Base-by-base conservation (phyloP, 2,329 filamentous ascomycete species). In the Fusarium sacchari region DNA sequence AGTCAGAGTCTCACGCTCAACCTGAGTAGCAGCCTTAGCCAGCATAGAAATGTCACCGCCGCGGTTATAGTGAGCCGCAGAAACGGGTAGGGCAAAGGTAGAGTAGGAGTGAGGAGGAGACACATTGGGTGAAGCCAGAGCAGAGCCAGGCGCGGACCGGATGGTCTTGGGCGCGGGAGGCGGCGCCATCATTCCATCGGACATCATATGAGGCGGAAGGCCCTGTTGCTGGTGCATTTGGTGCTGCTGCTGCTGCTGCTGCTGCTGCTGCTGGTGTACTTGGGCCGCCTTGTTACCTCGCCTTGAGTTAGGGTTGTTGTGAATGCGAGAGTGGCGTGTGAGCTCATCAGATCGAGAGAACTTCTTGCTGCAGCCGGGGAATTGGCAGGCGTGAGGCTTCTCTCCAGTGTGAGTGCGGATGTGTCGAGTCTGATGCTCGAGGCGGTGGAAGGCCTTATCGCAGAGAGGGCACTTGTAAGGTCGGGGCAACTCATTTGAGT, bases 401-500 rank as follows among this genome's bases (percentile, higher is more conserved):
- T 99, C 96, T 79, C 96, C 96, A 0, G 96, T 99, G 84, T 99
- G 96, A 12, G 96, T 98, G 79, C 96, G 92, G 81, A 98, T 98
- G 84, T 99, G 96, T 78, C 88, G 85, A 28, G 89, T 91, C 88
- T 98, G 96, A 83, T 98, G 96, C 86, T 98, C 96, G 46, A 99
- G 89, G 72, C 96, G 94, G 87, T 98, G 96, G 86, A 99, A 99
- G 69, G 96, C 96, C 88, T 98, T 97, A 80, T 98, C 96, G 87
- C 96, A 99, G 72, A 99, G 90, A 69, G 96, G 95, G 84, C 96
- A 99, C 87, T 98, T 98, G 91, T 99, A 99, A 2, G 96, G 96
- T 64, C 96, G 92, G 67, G 96, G 96, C 60, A 98, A 90, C 83
- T 98, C 96, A 66, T 84, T 87, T 52, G 80, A 79, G 74, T 71